Evolutionary conservation across 352 stramenopile genomes (phyloP).

Genomic region (Phytophthora colocasiae): DNA sequence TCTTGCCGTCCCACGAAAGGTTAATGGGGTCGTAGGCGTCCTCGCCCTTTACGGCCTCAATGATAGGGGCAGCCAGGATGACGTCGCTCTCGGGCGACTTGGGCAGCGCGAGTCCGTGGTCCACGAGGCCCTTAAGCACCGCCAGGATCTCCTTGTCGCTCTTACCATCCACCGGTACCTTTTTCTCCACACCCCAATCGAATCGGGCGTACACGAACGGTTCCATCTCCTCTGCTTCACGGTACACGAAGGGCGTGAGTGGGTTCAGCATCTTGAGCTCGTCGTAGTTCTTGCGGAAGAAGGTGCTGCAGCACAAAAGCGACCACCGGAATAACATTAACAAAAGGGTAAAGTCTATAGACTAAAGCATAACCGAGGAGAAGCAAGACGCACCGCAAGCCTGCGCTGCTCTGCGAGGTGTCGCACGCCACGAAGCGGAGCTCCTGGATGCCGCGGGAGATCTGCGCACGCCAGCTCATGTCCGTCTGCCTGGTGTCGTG

Average conservation of each 20-base stretch:
- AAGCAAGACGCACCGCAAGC: constrained; percentile 66
- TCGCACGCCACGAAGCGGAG: constrained; percentile 87
- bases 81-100: constrained; percentile 90
- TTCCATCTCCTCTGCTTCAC: constrained; percentile 87
- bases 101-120: constrained; percentile 72
- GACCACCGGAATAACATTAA: constrained; percentile 16
- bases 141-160: constrained; percentile 83
- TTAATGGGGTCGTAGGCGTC: constrained; percentile 84
- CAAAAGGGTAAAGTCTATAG: neutral
- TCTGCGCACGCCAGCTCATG: constrained; percentile 91
- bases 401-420: constrained; percentile 84
- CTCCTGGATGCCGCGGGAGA: constrained; percentile 86
- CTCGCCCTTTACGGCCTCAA: constrained; percentile 73
- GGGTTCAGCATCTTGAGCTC: constrained; percentile 92
- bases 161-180: constrained; percentile 86
- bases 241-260: constrained; percentile 84
- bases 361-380: neutral
- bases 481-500: constrained; percentile 13
- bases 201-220: constrained; percentile 90
- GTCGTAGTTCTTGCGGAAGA: constrained; percentile 89
- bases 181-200: constrained; percentile 87
- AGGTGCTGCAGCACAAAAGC: constrained; percentile 50
- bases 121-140: constrained; percentile 79
- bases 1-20: constrained; percentile 86
- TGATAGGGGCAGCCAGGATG: constrained; percentile 72